A percentile compares a stretch with the other conserved stretches of the same genome.
Evolutionary conservation across 106 monocot species (phyloP).

Genomic region (Platanthera guangdongensis): DNA sequence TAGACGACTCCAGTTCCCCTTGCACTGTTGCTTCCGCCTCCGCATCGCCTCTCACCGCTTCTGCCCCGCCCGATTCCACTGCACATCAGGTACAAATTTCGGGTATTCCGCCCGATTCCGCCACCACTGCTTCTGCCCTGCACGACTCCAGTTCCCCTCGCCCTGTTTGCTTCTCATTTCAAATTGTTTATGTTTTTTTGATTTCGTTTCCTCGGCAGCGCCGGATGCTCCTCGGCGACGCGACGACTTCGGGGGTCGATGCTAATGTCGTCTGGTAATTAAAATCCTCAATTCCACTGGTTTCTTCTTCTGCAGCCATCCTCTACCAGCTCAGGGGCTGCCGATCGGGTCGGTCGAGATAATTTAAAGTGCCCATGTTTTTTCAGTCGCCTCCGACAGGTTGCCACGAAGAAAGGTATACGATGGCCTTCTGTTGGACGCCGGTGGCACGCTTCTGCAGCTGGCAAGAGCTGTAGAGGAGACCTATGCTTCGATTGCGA

Average conservation of each 20-base stretch:
- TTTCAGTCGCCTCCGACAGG: neutral
- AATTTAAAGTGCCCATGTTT: neutral
- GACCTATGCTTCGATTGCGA: constrained; percentile 80
- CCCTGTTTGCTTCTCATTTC: too few relatives aligned
- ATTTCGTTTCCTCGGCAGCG: neutral
- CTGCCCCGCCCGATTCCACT: too few relatives aligned
- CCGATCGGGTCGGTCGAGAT: neutral
- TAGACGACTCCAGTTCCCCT: too few relatives aligned
- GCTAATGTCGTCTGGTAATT: neutral
- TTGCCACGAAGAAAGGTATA: constrained; percentile 33
- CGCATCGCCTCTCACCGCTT: too few relatives aligned
- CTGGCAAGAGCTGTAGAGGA: constrained; percentile 68
- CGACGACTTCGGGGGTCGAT: neutral
- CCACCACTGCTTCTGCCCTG: too few relatives aligned
- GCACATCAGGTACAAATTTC: too few relatives aligned
- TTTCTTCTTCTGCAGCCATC: neutral
- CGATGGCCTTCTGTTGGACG: constrained; percentile 61
- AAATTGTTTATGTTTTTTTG: too few relatives aligned
- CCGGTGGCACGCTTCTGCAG: constrained; percentile 89
- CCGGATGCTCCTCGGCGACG: neutral
- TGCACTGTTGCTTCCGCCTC: too few relatives aligned
- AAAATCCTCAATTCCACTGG: neutral
- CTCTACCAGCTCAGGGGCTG: neutral
- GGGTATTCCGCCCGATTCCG: too few relatives aligned
- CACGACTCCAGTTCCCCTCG: too few relatives aligned